phyloP scores from a whole-genome alignment of 805 yeast species.

The Scheffersomyces amazonensis region DNA sequence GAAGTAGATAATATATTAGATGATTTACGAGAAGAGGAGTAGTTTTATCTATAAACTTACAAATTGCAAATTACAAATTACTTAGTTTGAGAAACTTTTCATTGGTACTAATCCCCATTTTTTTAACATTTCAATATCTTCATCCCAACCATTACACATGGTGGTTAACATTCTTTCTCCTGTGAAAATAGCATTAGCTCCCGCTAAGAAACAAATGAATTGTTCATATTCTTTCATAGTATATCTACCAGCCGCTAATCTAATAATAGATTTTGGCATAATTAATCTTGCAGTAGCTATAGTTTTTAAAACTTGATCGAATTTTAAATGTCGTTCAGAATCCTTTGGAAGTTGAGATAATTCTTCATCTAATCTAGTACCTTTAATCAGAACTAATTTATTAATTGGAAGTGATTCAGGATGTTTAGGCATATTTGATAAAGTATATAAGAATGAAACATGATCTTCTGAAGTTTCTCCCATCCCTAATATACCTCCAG shows the following conservation, averaged over 20 bases:
- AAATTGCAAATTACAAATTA: background rate
- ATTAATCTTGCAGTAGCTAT: constrained; percentile 72
- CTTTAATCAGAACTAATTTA: constrained; percentile 72
- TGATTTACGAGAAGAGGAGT: constrained; percentile 4
- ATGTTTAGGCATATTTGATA: constrained; percentile 66
- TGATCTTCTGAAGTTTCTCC: constrained; percentile 76
- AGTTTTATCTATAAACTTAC: background rate
- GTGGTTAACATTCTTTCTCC: constrained; percentile 82
- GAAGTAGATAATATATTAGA: constrained; percentile 5
- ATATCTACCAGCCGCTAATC: constrained; percentile 80
- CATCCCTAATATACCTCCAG: constrained; percentile 78
- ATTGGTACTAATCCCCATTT: constrained; percentile 69
- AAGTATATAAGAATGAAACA: constrained; percentile 61
- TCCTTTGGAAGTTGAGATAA: constrained; percentile 32
- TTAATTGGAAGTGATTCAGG: constrained; percentile 85
- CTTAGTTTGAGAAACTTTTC: constrained; percentile 36
- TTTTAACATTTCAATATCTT: constrained; percentile 63
- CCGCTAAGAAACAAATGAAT: constrained; percentile 70
- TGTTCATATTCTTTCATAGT: constrained; percentile 79
- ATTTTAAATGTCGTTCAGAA: constrained; percentile 42
- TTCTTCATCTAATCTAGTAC: constrained; percentile 71
- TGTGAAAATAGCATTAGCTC: constrained; percentile 78
- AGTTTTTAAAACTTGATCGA: constrained; percentile 64
- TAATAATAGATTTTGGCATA: constrained; percentile 69
- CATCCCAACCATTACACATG: constrained; percentile 82